Base-by-base conservation (phyloP, 495 filamentous ascomycete genomes). In the Xylaria flabelliformis region DNA sequence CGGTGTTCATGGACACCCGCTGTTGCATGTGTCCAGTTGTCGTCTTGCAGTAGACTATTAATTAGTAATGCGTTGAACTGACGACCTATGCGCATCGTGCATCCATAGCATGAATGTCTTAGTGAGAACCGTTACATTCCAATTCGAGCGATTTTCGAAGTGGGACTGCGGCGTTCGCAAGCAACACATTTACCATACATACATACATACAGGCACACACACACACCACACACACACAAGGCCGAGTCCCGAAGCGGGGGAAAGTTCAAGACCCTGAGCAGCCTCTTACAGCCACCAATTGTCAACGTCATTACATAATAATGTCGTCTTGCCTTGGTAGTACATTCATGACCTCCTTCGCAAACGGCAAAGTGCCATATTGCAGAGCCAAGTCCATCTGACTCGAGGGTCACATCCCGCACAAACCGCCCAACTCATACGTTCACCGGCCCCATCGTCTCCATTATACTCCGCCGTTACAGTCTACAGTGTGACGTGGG, bases 401-500 rank as follows among this genome's bases (percentile, higher is more conserved):
- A 66, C 64, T 66, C 41, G 46, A 53, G 64, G 46, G 64, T 66
- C 48, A 24, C 64, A 66, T 66, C 51, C 53, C 67, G 53, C 51
- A 9, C 65, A 58, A 68, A 56, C n/a, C 21, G 44, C 34, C 50
- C 34, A 3, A 8, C n/a, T 21, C 9, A 4, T 26, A 1, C 42
- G 0, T 64, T 71, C 48, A 71, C 59, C 61, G 61, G 69, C 62
- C 36, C 69, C 69, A 34, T 70, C 56, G 55, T 62, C 36, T 70
- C 41, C 68, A 56, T 67, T 29, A 41, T 42, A 36, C 48, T 67
- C 65, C 50, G 42, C 61, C 36, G 36, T 64, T 56, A 39, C 69
- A 62, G 26, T 71, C 21, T 51, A 17, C 21, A 29, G 19, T 53
- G 68, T 64, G 69, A 71, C 69, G 59, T 71, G 69, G 69, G 69